Evolutionary conservation across 768 basidiomycete species (phyloP).

Genomic region (Ramaria sp.): DNA sequence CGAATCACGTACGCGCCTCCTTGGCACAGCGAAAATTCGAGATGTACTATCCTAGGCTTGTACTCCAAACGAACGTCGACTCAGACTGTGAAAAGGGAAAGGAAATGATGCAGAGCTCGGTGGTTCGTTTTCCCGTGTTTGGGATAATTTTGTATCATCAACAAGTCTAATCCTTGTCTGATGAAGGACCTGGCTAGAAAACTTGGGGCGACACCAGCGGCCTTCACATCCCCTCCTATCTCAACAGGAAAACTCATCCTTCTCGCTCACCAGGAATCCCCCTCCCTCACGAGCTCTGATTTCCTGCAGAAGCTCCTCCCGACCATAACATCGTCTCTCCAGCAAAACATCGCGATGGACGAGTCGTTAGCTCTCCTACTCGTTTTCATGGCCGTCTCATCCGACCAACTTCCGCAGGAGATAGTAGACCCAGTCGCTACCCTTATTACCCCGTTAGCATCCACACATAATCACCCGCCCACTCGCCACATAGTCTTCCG

Average conservation of each 20-base stretch:
- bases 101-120: constrained; percentile 22
- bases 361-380: constrained; percentile 52
- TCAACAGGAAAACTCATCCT: constrained; percentile 17
- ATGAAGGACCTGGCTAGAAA: constrained; percentile 22
- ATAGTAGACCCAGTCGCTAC: constrained; percentile 37
- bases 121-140: constrained; percentile 25
- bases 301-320: constrained; percentile 10
- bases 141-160: neutral
- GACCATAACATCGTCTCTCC: constrained; percentile 36
- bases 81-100: constrained; percentile 33
- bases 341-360: constrained; percentile 44
- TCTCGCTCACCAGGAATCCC: constrained; percentile 16
- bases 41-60: constrained; percentile 33
- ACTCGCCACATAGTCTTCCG: constrained; percentile 54
- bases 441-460: constrained; percentile 45
- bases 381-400: constrained; percentile 14
- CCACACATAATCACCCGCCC: constrained; percentile 48
- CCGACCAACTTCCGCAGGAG: constrained; percentile 28
- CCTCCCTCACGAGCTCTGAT: constrained; percentile 24
- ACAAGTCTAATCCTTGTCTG: neutral
- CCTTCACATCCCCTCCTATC: neutral
- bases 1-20: constrained; percentile 29
- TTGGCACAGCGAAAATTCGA: constrained; percentile 40
- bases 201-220: constrained; percentile 20
- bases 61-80: constrained; percentile 21